phyloP scores from a whole-genome alignment of 1,284 basidiomycete genomes.

The Porogramme epimiltina region DNA sequence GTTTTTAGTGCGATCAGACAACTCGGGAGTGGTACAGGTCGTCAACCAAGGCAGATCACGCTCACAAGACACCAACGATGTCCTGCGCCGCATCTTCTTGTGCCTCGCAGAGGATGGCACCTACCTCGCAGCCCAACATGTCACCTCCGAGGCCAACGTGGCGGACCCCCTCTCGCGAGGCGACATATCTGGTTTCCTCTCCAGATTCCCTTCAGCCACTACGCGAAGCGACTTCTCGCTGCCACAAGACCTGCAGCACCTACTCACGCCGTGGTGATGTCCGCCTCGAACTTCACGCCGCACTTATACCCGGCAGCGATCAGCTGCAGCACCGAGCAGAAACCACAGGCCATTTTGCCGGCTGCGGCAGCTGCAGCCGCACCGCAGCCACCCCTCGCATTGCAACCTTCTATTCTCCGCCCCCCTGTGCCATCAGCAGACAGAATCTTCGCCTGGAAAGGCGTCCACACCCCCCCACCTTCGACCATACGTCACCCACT shows the following conservation, averaged over 20 bases:
- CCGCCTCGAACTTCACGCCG: slow-evolving; percentile 13
- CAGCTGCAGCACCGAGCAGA: no score
- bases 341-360: no score
- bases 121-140: slow-evolving; percentile 19
- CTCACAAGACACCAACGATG: slow-evolving; percentile 29
- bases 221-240: slow-evolving; percentile 10
- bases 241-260: slow-evolving; percentile 23
- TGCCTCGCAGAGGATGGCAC: slow-evolving; percentile 23
- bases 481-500: slow-evolving; percentile 26
- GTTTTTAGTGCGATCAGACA: slow-evolving; percentile 30
- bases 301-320: no score
- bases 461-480: slow-evolving; percentile 28
- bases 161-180: slow-evolving; percentile 37
- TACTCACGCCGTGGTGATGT: slow-evolving; percentile 19
- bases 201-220: slow-evolving; percentile 27
- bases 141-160: slow-evolving; percentile 32
- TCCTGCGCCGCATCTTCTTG: slow-evolving; percentile 32
- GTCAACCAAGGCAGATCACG: slow-evolving; percentile 34
- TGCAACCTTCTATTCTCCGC: no score
- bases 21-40: slow-evolving; percentile 31
- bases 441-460: slow-evolving; percentile 35
- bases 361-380: no score
- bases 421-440: slow-evolving; percentile 4
- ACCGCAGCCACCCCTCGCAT: no score
- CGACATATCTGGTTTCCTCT: slow-evolving; percentile 31